Evolutionary conservation across 345 rosid genomes (phyloP), one percentile per base, ranked within the genome.

Genomic region (Microthlaspi erraticum): DNA sequence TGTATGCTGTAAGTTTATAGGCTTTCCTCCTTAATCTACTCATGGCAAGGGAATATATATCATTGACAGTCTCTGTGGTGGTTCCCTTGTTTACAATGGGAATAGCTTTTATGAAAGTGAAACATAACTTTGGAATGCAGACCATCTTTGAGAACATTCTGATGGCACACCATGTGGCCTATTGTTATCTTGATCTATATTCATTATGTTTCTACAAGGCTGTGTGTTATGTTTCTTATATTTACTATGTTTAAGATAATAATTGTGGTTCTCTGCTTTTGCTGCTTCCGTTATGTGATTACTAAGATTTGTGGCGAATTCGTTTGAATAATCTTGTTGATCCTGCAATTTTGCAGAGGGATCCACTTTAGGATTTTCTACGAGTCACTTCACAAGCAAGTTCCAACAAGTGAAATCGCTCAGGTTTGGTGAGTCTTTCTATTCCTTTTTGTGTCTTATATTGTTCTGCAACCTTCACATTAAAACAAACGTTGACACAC

Each of bases 91-190:
- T 64, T 64, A 8, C 56, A 5, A 17, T 19, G 54, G 39, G 17
- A 29, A 29, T 48, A 13, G 0, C n/a, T 55, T 14, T n/a, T n/a
- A 69, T 69, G 61, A 70, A 31, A 49, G 16, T 71, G 12, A 26
- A 49, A 76, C 50, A 52, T 52, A 59, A 48, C 72, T 54, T 46
- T 58, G 20, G 54, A 63, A 36, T 79, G 83, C 91, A 95, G 99
- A 85, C 85, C 23, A 98, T 95, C 77, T 90, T 84, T 23, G 99
- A 95, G 84, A 95, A 92, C 86, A 95, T 82, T 74, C 77, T 95
- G 55, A 92, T 95, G 97, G 77, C 84, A 52, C 99, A 95, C 71
- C 91, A 81, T 73, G 86, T 74, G 96, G 85, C 1, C 90, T 92
- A n/a, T n/a, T n/a, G n/a, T n/a, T n/a, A n/a, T n/a, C n/a, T n/a